These are phyloP conservation scores for Hirschioporus abietinus DNA, from an alignment of 768 basidiomycete species.

Conservation along the genomic window DNA sequence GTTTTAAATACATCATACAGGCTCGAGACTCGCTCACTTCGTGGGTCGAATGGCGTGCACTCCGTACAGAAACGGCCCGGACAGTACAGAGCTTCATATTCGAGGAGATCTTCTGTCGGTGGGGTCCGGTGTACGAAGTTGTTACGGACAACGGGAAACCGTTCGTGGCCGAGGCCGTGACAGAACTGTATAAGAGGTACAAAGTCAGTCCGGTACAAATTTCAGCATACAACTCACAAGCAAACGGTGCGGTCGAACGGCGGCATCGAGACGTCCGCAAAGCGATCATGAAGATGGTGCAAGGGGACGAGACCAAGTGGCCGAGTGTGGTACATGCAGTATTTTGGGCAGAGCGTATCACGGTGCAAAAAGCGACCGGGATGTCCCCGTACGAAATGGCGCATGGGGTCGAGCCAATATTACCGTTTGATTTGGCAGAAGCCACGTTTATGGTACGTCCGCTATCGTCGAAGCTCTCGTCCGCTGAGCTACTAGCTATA, in stretches of 20 bases:
- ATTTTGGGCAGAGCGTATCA: conserved; percentile 35
- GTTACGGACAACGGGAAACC: conserved; percentile 38
- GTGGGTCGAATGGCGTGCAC: conserved; percentile 18
- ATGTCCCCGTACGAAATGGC: conserved; percentile 23
- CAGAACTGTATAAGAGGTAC: conserved; percentile 23
- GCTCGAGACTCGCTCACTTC: conserved; percentile 19
- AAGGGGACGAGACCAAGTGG: conserved; percentile 18
- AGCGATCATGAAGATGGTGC: conserved; percentile 28
- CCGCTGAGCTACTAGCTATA: conserved; percentile 11
- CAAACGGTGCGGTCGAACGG: conserved; percentile 33
- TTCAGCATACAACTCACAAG: conserved; percentile 36
- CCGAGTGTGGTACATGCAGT: conserved; percentile 16
- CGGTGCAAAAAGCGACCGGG: conserved; percentile 22
- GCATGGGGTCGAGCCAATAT: conserved; percentile 12
- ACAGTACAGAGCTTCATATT: conserved; percentile 29
- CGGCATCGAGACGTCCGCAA: conserved; percentile 27
- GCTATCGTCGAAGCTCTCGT: conserved; percentile 4
- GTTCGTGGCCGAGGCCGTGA: conserved; percentile 20
- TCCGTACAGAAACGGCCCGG: conserved; percentile 16
- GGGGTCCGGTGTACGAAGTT: conserved; percentile 34
- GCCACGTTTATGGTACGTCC: conserved; percentile 16
- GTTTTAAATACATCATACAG: conserved; percentile 27
- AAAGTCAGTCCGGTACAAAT: conserved; percentile 35
- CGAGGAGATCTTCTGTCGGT: conserved; percentile 31
- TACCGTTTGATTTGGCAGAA: conserved; percentile 19